Percentiles rank a stretch among this genome's conserved stretches.
Evolutionary conservation across 306 rosid genomes (phyloP).

Genomic region (Rosa persica): DNA sequence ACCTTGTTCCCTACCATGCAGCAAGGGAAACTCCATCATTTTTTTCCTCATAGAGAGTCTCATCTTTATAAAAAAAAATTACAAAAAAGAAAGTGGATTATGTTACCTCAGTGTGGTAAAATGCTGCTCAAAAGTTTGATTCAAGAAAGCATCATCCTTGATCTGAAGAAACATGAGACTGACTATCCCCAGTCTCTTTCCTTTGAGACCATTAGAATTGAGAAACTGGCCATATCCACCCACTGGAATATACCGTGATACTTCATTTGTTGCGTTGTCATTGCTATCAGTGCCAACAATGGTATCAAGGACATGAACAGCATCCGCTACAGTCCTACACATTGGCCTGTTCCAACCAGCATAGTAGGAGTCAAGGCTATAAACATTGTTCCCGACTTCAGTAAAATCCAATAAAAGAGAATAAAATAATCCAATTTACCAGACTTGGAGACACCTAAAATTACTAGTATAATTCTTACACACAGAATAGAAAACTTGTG

Average conservation of each 20-base stretch:
- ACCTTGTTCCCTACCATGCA: conserved; percentile 51
- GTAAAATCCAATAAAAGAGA: not conserved
- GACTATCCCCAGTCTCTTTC: conserved; percentile 64
- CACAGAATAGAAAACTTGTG: not conserved
- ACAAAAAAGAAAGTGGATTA: not conserved
- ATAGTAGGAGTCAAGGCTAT: not conserved
- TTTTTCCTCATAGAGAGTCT: not conserved
- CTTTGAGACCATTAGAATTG: conserved; percentile 44
- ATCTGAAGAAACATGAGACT: conserved; percentile 23
- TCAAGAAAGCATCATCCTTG: conserved; percentile 22
- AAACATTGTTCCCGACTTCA: not conserved
- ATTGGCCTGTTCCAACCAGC: conserved; percentile 45
- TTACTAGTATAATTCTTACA: not conserved
- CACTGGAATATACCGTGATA: conserved; percentile 47
- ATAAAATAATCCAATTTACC: not conserved
- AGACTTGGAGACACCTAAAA: not conserved
- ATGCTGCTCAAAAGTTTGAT: conserved; percentile 39
- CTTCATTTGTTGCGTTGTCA: conserved; percentile 43
- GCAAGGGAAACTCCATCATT: not conserved
- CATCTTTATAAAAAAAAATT: no score
- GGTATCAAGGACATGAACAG: conserved; percentile 45
- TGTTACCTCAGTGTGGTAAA: conserved; percentile 55
- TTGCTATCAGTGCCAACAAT: conserved; percentile 47
- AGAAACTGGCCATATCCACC: conserved; percentile 61
- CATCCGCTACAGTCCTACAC: conserved; percentile 56